Evolutionary conservation across 306 rosid species (phyloP), one percentile per base, ranked within the genome.

Genomic region (Cicer cuneatum): DNA sequence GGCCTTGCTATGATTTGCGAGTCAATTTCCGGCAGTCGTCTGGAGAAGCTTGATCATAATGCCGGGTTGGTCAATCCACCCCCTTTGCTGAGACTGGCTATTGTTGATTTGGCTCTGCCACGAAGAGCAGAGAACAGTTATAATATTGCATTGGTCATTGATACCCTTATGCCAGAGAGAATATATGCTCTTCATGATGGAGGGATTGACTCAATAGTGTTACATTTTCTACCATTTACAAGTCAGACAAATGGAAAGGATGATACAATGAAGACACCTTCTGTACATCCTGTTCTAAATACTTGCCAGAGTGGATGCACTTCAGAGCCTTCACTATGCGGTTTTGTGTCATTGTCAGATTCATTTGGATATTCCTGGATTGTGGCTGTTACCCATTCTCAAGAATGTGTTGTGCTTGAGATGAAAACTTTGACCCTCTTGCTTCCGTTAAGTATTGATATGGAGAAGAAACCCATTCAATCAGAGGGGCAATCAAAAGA

Each of bases 1-100:
- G 98, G 98, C 79, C 76, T 92, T 82, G 99, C 97, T 69, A 94
- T 94, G 99, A 94, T 94, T 78, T 95, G 98, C 78, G 98, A 95
- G 80, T 80, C 89, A 73, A 57, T 48, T 45, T 62, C 79, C n/a
- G 24, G 79, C 66, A 74, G 71, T 57, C 83, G 16, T 57, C 73
- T 82, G 42, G 79, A 77, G 77, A 90, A 83, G 84, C 84, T 86
- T 78, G 97, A 91, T 69, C 82, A 83, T 66, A 85, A 86, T 67
- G 86, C 91, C 71, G 92, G 98, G 98, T 74, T 83, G 83, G 97
- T 96, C 51, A 85, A 76, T 69, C 87, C 97, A 46, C 96, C 98
- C 48, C 98, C 98, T 58, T 48, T 95, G 24, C 70, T 95, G 85
- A 90, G 99, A 72, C 82, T 95, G 77, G 98, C 96, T 80, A 75